phyloP scores from a whole-genome alignment of 1,284 basidiomycete genomes.

The Apiotrichum sp. region DNA sequence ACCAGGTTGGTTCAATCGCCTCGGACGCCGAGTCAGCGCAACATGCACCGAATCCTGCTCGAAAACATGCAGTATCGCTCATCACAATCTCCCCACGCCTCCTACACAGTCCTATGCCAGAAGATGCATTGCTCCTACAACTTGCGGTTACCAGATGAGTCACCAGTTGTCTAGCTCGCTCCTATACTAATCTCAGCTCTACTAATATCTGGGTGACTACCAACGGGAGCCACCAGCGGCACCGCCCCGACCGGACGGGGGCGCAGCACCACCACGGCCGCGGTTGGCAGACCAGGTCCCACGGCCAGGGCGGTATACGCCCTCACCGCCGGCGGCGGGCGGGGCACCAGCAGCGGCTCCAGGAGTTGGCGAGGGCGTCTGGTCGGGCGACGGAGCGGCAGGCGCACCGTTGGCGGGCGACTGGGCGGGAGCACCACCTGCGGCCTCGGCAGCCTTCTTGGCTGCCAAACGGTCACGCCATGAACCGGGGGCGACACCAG shows the following conservation, averaged over 20 bases:
- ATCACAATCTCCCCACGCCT: neutral
- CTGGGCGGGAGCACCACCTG: constrained; percentile 19
- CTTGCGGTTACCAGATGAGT: neutral
- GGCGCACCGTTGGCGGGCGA: neutral
- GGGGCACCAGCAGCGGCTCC: neutral
- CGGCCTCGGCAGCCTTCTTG: constrained; percentile 16
- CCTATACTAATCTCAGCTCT: neutral
- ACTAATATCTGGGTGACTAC: neutral
- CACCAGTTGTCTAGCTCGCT: constrained; percentile 1
- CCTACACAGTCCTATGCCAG: neutral
- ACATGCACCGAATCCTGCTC: too few relatives aligned
- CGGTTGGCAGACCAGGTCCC: constrained; percentile 51
- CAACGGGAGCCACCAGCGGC: neutral
- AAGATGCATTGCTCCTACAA: constrained; percentile 2
- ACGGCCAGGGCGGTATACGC: constrained; percentile 47
- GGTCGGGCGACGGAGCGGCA: constrained; percentile 3
- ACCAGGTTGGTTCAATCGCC: too few relatives aligned
- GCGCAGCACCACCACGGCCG: neutral
- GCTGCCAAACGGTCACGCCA: constrained; percentile 35
- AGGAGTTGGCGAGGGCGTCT: constrained; percentile 1
- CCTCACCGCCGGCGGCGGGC: constrained; percentile 1
- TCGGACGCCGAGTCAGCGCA: too few relatives aligned
- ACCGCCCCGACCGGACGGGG: neutral
- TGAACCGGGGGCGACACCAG: constrained; percentile 25
- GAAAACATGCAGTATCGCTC: too few relatives aligned